These are phyloP conservation scores for Bretziella fagacearum DNA, from an alignment of 2,329 filamentous ascomycete species.

Conservation along the genomic window DNA sequence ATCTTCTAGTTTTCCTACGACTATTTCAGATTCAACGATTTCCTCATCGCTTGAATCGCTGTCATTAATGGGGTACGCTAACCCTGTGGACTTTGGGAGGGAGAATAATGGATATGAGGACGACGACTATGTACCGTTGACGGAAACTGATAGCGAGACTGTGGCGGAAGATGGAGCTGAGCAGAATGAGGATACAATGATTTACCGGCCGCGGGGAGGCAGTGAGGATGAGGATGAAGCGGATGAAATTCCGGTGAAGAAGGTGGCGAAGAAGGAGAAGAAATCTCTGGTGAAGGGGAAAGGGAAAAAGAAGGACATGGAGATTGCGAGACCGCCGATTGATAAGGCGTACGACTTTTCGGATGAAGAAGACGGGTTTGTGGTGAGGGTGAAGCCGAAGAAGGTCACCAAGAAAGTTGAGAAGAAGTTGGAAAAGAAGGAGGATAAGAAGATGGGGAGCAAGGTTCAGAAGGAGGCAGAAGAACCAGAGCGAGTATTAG, in stretches of 20 bases:
- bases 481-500: not conserved
- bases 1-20: conserved; percentile 1
- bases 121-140: not conserved
- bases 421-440: not conserved
- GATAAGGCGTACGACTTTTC: conserved; percentile 17
- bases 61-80: not conserved
- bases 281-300: not conserved
- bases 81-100: not conserved
- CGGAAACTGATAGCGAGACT: not conserved
- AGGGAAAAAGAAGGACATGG: not conserved
- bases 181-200: not conserved
- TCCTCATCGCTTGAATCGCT: not conserved
- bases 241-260: not conserved
- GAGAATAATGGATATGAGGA: not conserved
- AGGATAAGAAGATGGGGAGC: not conserved
- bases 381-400: not conserved
- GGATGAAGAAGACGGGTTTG: conserved; percentile 17
- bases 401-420: not conserved
- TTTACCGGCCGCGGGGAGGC: not conserved
- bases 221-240: not conserved
- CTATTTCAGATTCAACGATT: not conserved
- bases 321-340: conserved; percentile 6
- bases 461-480: not conserved
- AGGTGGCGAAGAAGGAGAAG: not conserved
- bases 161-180: not conserved